A percentile compares a stretch with the other conserved stretches of the same genome.
phyloP scores from a whole-genome alignment of 2,329 filamentous ascomycete genomes.

The Verticillium klebahnii region DNA sequence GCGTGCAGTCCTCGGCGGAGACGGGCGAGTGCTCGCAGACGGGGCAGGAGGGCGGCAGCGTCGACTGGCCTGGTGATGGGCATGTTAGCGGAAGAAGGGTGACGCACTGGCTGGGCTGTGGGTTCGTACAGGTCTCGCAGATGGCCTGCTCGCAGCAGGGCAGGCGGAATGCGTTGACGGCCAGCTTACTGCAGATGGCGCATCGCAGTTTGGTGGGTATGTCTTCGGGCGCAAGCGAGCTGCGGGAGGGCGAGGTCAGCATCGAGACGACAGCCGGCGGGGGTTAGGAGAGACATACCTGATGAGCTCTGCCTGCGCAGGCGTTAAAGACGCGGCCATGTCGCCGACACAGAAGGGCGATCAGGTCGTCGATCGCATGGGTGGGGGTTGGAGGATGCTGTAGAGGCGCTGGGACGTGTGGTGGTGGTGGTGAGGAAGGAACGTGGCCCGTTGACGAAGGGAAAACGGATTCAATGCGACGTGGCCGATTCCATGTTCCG shows the following conservation, averaged over 20 bases:
- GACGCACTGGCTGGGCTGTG: neutral
- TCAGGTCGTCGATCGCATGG: slow-evolving; percentile 13
- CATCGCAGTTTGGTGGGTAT: slow-evolving; percentile 96
- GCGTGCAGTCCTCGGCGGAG: slow-evolving; percentile 78
- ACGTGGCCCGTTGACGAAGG: neutral
- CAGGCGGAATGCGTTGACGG: slow-evolving; percentile 83
- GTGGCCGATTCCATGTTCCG: neutral
- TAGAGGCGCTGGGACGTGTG: slow-evolving; percentile 3
- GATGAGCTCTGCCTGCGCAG: slow-evolving; percentile 55
- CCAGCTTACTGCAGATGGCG: slow-evolving; percentile 86
- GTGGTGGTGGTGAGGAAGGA: neutral
- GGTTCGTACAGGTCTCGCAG: slow-evolving; percentile 74
- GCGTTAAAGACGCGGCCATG: slow-evolving; percentile 27
- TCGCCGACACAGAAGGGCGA: slow-evolving; percentile 9
- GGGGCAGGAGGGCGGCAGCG: slow-evolving; percentile 75
- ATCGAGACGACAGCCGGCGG: neutral
- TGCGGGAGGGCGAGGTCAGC: slow-evolving; percentile 28
- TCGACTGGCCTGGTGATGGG: slow-evolving; percentile 62
- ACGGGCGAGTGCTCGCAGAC: slow-evolving; percentile 91
- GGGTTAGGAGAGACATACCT: slow-evolving; percentile 32
- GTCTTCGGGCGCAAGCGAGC: slow-evolving; percentile 73
- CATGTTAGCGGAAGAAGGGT: neutral
- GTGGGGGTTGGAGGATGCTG: neutral
- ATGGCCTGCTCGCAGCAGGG: slow-evolving; percentile 95
- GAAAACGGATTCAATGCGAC: slow-evolving; percentile 3